Percentiles rank a stretch among this genome's conserved stretches.
Evolutionary conservation across 306 rosid genomes (phyloP).

Genomic region (Notholithocarpus densiflorus): DNA sequence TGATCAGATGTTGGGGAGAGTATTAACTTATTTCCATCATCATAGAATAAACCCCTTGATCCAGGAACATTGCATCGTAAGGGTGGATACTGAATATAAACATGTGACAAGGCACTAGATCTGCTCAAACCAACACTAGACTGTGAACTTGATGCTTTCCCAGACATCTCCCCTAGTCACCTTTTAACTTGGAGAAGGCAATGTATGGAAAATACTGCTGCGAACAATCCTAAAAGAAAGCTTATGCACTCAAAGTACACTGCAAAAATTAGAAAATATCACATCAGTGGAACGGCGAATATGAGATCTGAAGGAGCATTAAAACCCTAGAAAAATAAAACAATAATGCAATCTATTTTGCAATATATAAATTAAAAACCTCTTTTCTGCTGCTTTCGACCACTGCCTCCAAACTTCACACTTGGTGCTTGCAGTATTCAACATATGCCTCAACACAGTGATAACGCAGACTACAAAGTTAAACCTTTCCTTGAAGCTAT

Average conservation of each 20-base stretch:
- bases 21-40: constrained; percentile 81
- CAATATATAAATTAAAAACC: constrained; percentile 21
- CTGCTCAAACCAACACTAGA: constrained; percentile 65
- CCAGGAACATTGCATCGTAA: constrained; percentile 62
- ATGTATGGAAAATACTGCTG: constrained; percentile 24
- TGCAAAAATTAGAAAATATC: constrained; percentile 21
- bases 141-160: constrained; percentile 79
- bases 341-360: constrained; percentile 6
- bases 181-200: constrained; percentile 17
- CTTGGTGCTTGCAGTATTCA: constrained; percentile 4
- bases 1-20: constrained; percentile 74
- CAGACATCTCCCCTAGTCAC: constrained; percentile 53
- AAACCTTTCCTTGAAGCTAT: constrained; percentile 71
- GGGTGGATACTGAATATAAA: constrained; percentile 77
- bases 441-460: constrained; percentile 15
- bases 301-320: constrained; percentile 20
- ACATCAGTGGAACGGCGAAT: constrained; percentile 15
- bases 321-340: neutral
- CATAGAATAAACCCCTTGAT: constrained; percentile 74
- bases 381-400: constrained; percentile 24
- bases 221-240: constrained; percentile 8
- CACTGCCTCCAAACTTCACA: constrained; percentile 21
- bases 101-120: constrained; percentile 86
- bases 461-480: constrained; percentile 17
- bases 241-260: constrained; percentile 22